Base-by-base conservation (phyloP, 202 grass and related monocot species). In the Carex arenaria region DNA sequence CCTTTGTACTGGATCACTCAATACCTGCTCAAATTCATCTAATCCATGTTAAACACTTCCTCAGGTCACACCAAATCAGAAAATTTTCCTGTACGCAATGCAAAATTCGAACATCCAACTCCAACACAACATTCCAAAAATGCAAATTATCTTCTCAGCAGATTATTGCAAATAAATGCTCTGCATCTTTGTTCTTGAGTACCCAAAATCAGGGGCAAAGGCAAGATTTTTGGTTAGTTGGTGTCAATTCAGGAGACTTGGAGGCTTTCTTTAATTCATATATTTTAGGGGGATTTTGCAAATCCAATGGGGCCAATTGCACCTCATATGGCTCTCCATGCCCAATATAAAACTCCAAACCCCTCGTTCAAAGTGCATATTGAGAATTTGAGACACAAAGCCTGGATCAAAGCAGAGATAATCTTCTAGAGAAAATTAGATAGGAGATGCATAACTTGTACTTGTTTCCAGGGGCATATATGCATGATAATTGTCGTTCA, bases 1-100 rank as follows among this genome's bases (percentile, higher is more conserved):
- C 52, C 93, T 83, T 75, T 95, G 93, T 54, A 92, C 38, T 32
- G 93, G 93, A 86, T 95, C 93, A 2, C 90, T 90, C 75, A 98
- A 92, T 57, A 98, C 95, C 95, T 98, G 90, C 12, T 63, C 77
- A 53, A 34, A 59, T 56, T 74, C 20, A 64, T 61, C 79, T 82
- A 52, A 84, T 61, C 40, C 17, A 62, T 22, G 67, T 84, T 84
- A 62, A 56, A 32, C 69, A 51, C 2, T 17, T 77, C 22, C 19
- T 31, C 20, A 32, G 23, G 22, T 8, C 51, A 76, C 34, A n/a
- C 3, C 5, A 36, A 34, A 72, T 72, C 4, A 0, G 19, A 72
- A 49, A 72, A 5, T 6, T 26, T 73, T 26, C 69, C 40, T 28
- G 43, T 20, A 11, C 64, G 1, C 10, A 0, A 4, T 72, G 10